Conservation (phyloP, 345 rosid genomes). For the Melastoma malabathricum region DNA sequence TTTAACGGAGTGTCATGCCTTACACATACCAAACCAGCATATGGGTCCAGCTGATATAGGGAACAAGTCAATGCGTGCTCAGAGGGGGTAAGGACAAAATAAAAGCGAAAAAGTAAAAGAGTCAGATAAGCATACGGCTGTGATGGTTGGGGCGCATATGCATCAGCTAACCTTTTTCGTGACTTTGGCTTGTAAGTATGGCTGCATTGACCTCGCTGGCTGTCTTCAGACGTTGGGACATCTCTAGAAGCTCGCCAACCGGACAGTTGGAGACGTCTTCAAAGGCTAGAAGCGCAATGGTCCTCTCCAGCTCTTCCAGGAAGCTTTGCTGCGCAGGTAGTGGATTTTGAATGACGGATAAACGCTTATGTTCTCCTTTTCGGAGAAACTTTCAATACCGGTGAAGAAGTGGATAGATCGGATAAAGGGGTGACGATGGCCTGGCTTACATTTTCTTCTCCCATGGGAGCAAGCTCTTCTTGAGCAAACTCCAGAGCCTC, state of each 20-base stretch:
- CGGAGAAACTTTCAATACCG: no score
- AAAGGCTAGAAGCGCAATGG: conserved; percentile 81
- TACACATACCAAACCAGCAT: no score
- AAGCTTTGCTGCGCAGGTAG: conserved; percentile 50
- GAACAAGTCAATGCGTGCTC: no score
- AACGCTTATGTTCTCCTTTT: background rate
- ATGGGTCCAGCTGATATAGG: no score
- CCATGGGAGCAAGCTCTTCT: conserved; percentile 97
- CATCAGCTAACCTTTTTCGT: conserved; percentile 56
- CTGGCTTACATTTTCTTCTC: conserved; percentile 69
- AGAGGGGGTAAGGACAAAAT: no score
- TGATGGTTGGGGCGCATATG: background rate
- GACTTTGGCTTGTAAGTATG: conserved; percentile 95
- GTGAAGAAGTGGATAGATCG: background rate
- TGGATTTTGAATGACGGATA: background rate
- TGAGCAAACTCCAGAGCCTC: conserved; percentile 98
- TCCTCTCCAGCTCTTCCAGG: conserved; percentile 90
- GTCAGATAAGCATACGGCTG: no score
- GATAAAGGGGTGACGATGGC: background rate
- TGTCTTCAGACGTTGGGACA: conserved; percentile 86
- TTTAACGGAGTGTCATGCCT: no score
- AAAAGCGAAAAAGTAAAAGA: no score
- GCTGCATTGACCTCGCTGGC: conserved; percentile 98
- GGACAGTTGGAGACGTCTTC: conserved; percentile 85
- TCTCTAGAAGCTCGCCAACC: conserved; percentile 73